Conservation (phyloP, 2,329 filamentous ascomycete species). For the Cyanodermella asteris region DNA sequence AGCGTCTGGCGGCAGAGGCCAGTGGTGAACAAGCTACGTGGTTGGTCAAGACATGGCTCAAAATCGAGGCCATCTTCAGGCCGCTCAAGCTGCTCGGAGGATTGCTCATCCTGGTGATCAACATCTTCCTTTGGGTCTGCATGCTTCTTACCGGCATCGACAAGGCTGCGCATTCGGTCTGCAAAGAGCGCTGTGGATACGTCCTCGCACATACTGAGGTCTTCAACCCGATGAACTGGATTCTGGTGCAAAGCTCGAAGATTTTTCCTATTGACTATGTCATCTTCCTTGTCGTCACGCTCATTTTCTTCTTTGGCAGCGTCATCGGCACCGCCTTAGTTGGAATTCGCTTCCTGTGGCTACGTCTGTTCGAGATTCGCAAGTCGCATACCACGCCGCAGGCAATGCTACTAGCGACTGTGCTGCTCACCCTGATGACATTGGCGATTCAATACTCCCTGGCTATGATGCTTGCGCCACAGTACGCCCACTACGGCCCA, state of each 20-base stretch:
- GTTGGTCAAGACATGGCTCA: constrained; percentile 56
- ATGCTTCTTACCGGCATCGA: constrained; percentile 94
- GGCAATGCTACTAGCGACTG: constrained; percentile 72
- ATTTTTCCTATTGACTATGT: constrained; percentile 85
- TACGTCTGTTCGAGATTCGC: constrained; percentile 77
- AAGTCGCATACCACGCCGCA: constrained; percentile 79
- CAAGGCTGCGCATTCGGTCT: constrained; percentile 88
- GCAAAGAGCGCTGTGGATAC: constrained; percentile 78
- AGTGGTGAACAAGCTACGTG: constrained; percentile 55
- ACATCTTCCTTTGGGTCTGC: constrained; percentile 60
- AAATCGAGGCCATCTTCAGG: constrained; percentile 58
- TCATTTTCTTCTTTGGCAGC: constrained; percentile 75
- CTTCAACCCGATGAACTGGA: constrained; percentile 86
- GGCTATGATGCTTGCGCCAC: constrained; percentile 82
- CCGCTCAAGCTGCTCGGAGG: constrained; percentile 78
- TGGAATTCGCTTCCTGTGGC: constrained; percentile 91
- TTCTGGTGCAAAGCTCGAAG: constrained; percentile 59
- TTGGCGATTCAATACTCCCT: constrained; percentile 84
- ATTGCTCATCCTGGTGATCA: constrained; percentile 50
- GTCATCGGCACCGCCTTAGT: constrained; percentile 68
- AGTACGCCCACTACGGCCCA: constrained; percentile 83
- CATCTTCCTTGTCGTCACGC: constrained; percentile 61
- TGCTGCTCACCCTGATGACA: constrained; percentile 73
- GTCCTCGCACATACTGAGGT: constrained; percentile 73
- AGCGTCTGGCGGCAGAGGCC: constrained; percentile 67